Percentiles rank a stretch among this genome's conserved stretches.
phyloP scores from a whole-genome alignment of 1,139 yeast genomes.

The Pneumocystis murina region DNA sequence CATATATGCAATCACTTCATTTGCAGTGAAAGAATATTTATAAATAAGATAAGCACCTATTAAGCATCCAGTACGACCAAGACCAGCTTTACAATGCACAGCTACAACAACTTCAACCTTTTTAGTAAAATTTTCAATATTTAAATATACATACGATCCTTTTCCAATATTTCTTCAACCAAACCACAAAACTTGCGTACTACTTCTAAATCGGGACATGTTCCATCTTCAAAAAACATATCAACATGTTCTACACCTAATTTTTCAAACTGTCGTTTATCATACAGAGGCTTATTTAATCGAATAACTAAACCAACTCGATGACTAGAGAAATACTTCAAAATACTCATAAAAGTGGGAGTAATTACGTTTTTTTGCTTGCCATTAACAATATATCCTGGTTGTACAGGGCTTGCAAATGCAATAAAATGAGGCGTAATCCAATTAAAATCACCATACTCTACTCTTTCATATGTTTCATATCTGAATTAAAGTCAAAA shows the following conservation, averaged over 20 bases:
- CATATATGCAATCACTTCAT: constrained; percentile 91
- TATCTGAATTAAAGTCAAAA: constrained; percentile 24
- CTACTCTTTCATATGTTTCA: constrained; percentile 87
- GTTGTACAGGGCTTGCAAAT: constrained; percentile 87
- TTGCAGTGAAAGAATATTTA: constrained; percentile 93
- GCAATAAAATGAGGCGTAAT: constrained; percentile 89
- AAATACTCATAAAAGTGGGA: constrained; percentile 67
- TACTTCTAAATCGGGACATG: constrained; percentile 87
- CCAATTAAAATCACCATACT: constrained; percentile 89
- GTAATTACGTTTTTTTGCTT: constrained; percentile 24
- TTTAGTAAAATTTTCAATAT: constrained; percentile 1
- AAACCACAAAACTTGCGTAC: constrained; percentile 91
- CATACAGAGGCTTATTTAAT: constrained; percentile 79
- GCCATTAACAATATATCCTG: constrained; percentile 26
- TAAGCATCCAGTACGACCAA: constrained; percentile 93
- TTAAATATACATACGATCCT: constrained; percentile 29
- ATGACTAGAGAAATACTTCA: constrained; percentile 54
- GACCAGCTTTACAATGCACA: constrained; percentile 95
- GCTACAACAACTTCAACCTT: constrained; percentile 59
- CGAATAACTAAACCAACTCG: constrained; percentile 82
- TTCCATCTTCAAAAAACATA: constrained; percentile 94
- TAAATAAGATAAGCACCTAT: constrained; percentile 94
- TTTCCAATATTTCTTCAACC: constrained; percentile 68
- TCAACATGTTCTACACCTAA: constrained; percentile 80
- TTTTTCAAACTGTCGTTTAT: constrained; percentile 65